A percentile compares a stretch with the other conserved stretches of the same genome.
Evolutionary conservation across 192 early-diverging fungal genomes (phyloP).

Genomic region (Coemansia sp.): DNA sequence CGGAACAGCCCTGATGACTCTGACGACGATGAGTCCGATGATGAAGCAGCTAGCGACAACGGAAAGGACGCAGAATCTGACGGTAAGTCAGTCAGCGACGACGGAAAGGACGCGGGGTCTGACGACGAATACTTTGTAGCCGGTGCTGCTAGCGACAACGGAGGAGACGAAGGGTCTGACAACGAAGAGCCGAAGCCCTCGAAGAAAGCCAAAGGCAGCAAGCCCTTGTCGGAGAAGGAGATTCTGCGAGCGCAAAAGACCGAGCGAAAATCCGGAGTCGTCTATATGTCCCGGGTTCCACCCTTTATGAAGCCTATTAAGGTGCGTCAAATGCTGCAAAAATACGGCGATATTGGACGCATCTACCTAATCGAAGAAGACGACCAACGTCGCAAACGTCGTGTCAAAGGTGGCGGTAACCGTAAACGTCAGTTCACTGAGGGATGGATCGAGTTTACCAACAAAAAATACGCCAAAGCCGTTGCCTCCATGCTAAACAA

Average conservation of each 20-base stretch:
- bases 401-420: constrained; percentile 88
- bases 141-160: constrained; percentile 26
- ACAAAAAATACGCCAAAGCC: constrained; percentile 86
- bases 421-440: constrained; percentile 85
- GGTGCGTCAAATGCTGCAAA: constrained; percentile 72
- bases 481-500: constrained; percentile 80
- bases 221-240: constrained; percentile 37
- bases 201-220: constrained; percentile 11
- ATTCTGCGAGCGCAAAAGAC: constrained; percentile 61
- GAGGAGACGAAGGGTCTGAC: background rate
- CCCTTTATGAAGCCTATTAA: constrained; percentile 91
- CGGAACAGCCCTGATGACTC: constrained; percentile 12
- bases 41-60: constrained; percentile 10
- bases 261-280: constrained; percentile 72
- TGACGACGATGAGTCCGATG: constrained; percentile 8
- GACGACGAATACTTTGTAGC: constrained; percentile 40
- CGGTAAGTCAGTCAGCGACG: background rate
- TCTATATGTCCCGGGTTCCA: constrained; percentile 90
- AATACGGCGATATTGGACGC: constrained; percentile 78
- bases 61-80: background rate
- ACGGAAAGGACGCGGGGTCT: constrained; percentile 2
- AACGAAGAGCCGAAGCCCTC: background rate
- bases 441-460: constrained; percentile 97
- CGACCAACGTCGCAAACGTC: constrained; percentile 65
- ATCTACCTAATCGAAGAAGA: constrained; percentile 90